Percentiles rank a stretch among this genome's conserved stretches.
Evolutionary conservation across 2,329 filamentous ascomycete species (phyloP).

Genomic region (Colletotrichum coccodes): DNA sequence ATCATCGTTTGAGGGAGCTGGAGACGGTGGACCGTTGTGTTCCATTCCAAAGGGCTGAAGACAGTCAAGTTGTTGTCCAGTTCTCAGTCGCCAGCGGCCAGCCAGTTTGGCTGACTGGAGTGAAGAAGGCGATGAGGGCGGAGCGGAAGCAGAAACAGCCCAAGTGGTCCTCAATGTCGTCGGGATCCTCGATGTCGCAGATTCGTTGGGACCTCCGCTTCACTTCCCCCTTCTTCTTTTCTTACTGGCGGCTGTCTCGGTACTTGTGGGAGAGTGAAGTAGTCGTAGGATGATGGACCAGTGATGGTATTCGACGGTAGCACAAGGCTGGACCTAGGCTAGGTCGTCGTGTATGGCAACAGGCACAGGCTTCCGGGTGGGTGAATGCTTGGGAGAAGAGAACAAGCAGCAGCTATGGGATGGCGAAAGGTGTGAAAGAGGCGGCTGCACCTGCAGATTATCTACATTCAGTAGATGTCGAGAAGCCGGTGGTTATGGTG

Average conservation of each 20-base stretch:
- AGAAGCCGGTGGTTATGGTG: neutral
- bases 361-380: neutral
- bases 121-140: neutral
- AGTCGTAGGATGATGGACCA: neutral
- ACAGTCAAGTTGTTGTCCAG: neutral
- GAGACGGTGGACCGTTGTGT: constrained; percentile 54
- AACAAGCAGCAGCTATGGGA: constrained; percentile 4
- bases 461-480: constrained; percentile 27
- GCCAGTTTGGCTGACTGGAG: neutral
- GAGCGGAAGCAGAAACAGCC: neutral
- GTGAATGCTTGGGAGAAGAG: constrained; percentile 9
- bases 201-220: neutral
- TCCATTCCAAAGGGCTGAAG: constrained; percentile 43
- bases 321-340: constrained; percentile 1
- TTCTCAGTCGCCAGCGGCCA: neutral
- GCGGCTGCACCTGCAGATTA: constrained; percentile 16
- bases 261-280: constrained; percentile 25
- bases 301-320: neutral
- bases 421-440: constrained; percentile 17
- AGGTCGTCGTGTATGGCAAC: constrained; percentile 3
- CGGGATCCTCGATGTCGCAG: neutral
- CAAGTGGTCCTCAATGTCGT: neutral
- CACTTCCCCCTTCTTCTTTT: neutral
- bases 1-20: constrained; percentile 52
- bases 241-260: constrained; percentile 1